Percentiles rank a stretch among this genome's conserved stretches.
Conservation (phyloP, 805 yeast genomes). For the Metschnikowia bowlesiae region DNA sequence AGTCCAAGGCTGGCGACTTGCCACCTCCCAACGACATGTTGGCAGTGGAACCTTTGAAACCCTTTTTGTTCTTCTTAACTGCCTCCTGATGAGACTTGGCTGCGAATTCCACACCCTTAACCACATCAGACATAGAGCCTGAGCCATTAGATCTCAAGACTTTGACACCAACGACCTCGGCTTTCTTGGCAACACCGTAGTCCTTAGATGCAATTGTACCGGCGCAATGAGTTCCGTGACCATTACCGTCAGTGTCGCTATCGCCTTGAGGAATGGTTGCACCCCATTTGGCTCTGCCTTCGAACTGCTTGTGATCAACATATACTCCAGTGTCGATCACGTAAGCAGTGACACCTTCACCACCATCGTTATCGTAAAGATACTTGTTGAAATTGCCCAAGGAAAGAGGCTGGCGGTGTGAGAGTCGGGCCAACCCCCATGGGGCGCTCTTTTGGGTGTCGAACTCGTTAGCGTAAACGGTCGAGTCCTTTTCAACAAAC, state of each 20-base stretch:
- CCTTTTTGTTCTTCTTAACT: conserved; percentile 37
- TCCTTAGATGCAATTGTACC: conserved; percentile 77
- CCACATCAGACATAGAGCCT: conserved; percentile 39
- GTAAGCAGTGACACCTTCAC: conserved; percentile 60
- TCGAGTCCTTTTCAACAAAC: conserved; percentile 64
- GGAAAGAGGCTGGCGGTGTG: conserved; percentile 70
- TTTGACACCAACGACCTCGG: conserved; percentile 37
- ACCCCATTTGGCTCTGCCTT: conserved; percentile 56
- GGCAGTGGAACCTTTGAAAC: conserved; percentile 57
- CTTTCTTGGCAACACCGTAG: conserved; percentile 76
- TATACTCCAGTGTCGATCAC: conserved; percentile 83
- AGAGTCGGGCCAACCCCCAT: conserved; percentile 90
- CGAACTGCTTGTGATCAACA: conserved; percentile 57
- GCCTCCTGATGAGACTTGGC: conserved; percentile 37
- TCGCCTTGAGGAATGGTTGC: conserved; percentile 59
- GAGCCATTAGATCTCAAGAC: conserved; percentile 38
- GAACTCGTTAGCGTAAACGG: conserved; percentile 59
- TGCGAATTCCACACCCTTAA: conserved; percentile 43
- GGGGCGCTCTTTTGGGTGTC: conserved; percentile 80
- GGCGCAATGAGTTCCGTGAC: conserved; percentile 94
- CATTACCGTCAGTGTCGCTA: conserved; percentile 62
- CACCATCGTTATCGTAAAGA: conserved; percentile 40
- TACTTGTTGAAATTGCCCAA: conserved; percentile 53
- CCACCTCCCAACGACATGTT: conserved; percentile 64
- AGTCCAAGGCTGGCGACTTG: conserved; percentile 50